Evolutionary conservation across 1,284 basidiomycete genomes (phyloP), one percentile per base, ranked within the genome.

Genomic region (Fomitopsis schrenkii): DNA sequence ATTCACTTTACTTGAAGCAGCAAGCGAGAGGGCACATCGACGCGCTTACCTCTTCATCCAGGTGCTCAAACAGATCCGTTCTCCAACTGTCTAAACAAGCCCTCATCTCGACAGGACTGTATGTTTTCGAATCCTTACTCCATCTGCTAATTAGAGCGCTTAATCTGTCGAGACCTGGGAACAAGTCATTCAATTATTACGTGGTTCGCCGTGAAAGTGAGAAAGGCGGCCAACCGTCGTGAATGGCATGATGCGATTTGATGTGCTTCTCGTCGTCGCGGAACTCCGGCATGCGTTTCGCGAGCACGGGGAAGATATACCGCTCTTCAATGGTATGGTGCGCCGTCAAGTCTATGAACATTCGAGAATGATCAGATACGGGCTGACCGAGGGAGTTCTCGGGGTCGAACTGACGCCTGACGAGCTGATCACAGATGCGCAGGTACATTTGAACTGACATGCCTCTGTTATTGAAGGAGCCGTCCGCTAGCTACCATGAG

Each of bases 261-360:
- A 87, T 70, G 69, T 90, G 88, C 46, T 76, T 80, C 6, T 79
- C 80, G 57, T 80, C 75, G 45, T 80, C 67, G 66, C 72, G 75
- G 71, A 91, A 91, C 62, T 81, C 74, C 1, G 83, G 81, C 82
- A 90, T 87, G 61, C 79, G 79, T 70, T 80, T 81, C 0, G 81
- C 86, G 6, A 91, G 77, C 4, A 83, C 69, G 0, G 88, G 88
- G 74, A 91, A 91, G 58, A 90, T 77, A 67, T 84, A 78, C 28
- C 77, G 68, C 70, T 85, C 86, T 68, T 85, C 87, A 65, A 87
- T 86, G 5, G 81, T 82, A 71, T 91, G 89, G 69, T 91, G 88
- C 71, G 82, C 79, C 12, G 83, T 86, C 42, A 91, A 75, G 64
- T 87, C 72, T 74, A 57, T 17, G 54, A 9, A 30, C 7, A 33